Evolutionary conservation across 768 basidiomycete genomes (phyloP).

Genomic region (Phanerodontia chrysosporium): DNA sequence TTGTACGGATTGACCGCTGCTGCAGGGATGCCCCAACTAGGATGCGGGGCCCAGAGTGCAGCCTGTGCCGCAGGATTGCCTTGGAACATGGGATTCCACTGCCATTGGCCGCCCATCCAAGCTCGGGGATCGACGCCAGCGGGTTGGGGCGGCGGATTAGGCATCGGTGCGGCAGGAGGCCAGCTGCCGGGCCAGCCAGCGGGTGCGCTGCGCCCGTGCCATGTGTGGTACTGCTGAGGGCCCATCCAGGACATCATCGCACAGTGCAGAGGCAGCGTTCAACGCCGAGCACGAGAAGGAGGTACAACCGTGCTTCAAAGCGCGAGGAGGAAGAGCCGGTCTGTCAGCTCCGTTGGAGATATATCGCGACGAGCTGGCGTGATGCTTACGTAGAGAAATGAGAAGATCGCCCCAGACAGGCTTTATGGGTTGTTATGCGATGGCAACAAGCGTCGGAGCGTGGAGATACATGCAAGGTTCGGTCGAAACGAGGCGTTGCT

Average conservation of each 20-base stretch:
- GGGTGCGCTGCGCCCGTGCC: slow-evolving; percentile 8
- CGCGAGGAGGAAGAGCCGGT: background rate
- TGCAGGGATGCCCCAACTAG: slow-evolving; percentile 21
- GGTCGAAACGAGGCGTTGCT: background rate
- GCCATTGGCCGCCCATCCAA: slow-evolving; percentile 42
- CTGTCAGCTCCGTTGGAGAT: background rate
- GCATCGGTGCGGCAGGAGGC: slow-evolving; percentile 34
- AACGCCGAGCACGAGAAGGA: background rate
- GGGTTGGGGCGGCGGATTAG: slow-evolving; percentile 54
- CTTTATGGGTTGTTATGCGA: background rate
- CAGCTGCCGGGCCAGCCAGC: slow-evolving; percentile 34
- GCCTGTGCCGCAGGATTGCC: background rate
- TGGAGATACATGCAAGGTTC: background rate
- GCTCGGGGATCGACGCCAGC: slow-evolving; percentile 39
- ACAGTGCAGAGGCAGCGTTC: background rate
- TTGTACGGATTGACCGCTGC: slow-evolving; percentile 57
- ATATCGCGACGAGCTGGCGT: background rate
- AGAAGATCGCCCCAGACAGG: background rate
- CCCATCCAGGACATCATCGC: slow-evolving; percentile 14
- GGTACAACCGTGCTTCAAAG: background rate
- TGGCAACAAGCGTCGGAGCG: background rate
- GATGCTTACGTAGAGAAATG: background rate
- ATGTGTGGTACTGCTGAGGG: slow-evolving; percentile 11
- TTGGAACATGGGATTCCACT: slow-evolving; percentile 27
- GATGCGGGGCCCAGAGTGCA: slow-evolving; percentile 24